phyloP scores from a whole-genome alignment of 768 basidiomycete species.

The Rubroboletus pulcherrimus region DNA sequence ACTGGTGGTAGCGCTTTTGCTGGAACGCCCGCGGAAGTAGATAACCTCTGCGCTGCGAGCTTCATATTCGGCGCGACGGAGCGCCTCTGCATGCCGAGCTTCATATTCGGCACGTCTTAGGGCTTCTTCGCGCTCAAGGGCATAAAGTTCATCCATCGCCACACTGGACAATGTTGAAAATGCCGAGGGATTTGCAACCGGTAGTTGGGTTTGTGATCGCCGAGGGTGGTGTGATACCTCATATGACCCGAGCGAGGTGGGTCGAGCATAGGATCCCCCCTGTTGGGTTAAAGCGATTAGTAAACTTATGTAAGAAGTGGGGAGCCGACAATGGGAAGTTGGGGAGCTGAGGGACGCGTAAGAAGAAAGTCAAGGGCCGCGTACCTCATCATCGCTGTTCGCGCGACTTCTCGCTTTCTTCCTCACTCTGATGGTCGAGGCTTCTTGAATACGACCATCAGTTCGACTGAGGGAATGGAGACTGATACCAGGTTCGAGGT shows the following conservation, averaged over 20 bases:
- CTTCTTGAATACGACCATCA: slow-evolving; percentile 22
- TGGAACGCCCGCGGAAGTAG: slow-evolving; percentile 36
- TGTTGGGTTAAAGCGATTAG: slow-evolving; percentile 26
- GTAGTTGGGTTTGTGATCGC: slow-evolving; percentile 27
- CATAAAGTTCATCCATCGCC: slow-evolving; percentile 87
- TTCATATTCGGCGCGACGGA: slow-evolving; percentile 62
- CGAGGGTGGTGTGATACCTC: slow-evolving; percentile 34
- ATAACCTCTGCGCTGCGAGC: slow-evolving; percentile 46
- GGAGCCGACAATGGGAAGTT: slow-evolving; percentile 20
- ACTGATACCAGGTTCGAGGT: slow-evolving; percentile 22
- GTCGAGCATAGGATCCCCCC: slow-evolving; percentile 58
- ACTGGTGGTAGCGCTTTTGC: slow-evolving; percentile 68
- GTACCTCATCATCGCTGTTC: slow-evolving; percentile 81
- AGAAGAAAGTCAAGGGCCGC: slow-evolving; percentile 21
- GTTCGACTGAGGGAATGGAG: slow-evolving; percentile 24
- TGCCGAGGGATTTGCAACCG: slow-evolving; percentile 39
- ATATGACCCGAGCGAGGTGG: slow-evolving; percentile 47
- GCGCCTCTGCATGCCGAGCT: slow-evolving; percentile 65
- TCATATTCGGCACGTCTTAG: slow-evolving; percentile 85
- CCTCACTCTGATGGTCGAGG: slow-evolving; percentile 44
- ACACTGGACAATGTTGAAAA: slow-evolving; percentile 68
- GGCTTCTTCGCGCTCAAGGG: slow-evolving; percentile 84
- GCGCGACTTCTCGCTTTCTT: slow-evolving; percentile 78
- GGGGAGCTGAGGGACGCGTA: slow-evolving; percentile 2
- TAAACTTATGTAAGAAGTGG: slow-evolving; percentile 26